Percentiles rank a stretch among this genome's conserved stretches.
Conservation (phyloP, 1,284 basidiomycete genomes). For the Boletus putidus region DNA sequence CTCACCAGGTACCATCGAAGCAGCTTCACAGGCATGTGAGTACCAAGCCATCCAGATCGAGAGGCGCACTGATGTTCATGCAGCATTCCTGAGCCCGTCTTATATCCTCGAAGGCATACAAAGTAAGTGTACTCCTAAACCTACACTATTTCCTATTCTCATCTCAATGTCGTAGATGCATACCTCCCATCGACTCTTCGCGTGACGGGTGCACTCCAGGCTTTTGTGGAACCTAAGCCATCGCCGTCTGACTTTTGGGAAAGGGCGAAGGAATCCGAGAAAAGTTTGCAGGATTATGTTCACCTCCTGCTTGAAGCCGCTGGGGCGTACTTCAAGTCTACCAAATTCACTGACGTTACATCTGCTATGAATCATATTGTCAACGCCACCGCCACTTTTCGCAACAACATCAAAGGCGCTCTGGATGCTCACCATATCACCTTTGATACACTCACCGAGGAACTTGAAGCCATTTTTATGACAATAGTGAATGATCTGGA, state of each 20-base stretch:
- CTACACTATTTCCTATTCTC: background rate
- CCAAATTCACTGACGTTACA: conserved; percentile 1
- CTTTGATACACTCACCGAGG: background rate
- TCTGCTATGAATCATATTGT: conserved; percentile 8
- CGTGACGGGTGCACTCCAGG: background rate
- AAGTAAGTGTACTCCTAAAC: background rate
- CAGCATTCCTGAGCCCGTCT: background rate
- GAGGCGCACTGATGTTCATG: background rate
- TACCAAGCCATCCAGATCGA: background rate
- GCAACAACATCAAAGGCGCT: background rate
- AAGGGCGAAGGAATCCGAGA: background rate
- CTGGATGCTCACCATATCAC: conserved; percentile 2
- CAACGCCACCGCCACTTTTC: conserved; percentile 4
- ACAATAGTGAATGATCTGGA: background rate
- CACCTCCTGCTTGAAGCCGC: conserved; percentile 3
- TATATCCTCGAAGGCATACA: background rate
- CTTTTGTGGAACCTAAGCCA: background rate
- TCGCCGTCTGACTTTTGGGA: conserved; percentile 16
- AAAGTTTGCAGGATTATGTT: conserved; percentile 2
- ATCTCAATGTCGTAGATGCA: background rate
- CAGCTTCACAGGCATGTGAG: background rate
- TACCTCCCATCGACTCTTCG: background rate
- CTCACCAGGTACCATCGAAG: background rate
- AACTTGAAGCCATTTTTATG: conserved; percentile 13
- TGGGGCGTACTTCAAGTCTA: background rate